A percentile compares a stretch with the other conserved stretches of the same genome.
phyloP scores from a whole-genome alignment of 169 alveolate species.

The Amoebophrya sp. region DNA sequence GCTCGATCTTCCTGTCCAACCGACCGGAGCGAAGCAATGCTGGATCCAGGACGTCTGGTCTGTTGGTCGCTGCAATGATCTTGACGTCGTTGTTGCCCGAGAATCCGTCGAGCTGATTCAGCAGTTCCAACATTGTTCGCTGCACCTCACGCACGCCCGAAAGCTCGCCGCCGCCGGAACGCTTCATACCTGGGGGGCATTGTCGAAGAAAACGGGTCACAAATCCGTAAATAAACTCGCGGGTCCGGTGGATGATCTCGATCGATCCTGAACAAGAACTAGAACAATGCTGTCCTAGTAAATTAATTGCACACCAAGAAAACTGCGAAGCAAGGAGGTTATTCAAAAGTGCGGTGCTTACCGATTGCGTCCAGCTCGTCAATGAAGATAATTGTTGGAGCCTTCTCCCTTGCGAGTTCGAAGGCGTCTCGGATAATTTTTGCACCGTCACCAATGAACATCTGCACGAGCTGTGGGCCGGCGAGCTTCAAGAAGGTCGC shows the following conservation, averaged over 20 bases:
- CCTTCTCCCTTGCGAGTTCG: slow-evolving; percentile 93
- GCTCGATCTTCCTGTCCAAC: slow-evolving; percentile 95
- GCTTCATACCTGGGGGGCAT: too few species aligned
- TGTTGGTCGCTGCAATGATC: slow-evolving; percentile 96
- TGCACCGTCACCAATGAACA: slow-evolving; percentile 99
- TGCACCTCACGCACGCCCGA: slow-evolving; percentile 98
- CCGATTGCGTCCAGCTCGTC: slow-evolving; percentile 98
- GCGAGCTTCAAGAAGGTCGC: slow-evolving; percentile 96
- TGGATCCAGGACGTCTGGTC: slow-evolving; percentile 97
- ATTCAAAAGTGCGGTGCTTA: too few species aligned
- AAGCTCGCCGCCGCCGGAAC: slow-evolving; percentile 75
- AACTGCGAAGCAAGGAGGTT: too few species aligned
- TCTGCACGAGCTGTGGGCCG: slow-evolving; percentile 97
- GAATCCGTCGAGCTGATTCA: slow-evolving; percentile 91
- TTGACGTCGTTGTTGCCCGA: slow-evolving; percentile 42
- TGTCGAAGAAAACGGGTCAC: too few species aligned
- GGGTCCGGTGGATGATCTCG: too few species aligned
- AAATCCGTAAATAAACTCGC: too few species aligned
- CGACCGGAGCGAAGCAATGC: slow-evolving; percentile 98
- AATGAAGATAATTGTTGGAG: slow-evolving; percentile 98
- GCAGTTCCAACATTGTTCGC: slow-evolving; percentile 96
- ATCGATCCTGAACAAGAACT: too few species aligned
- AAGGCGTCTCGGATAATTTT: slow-evolving; percentile 96
- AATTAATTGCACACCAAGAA: too few species aligned
- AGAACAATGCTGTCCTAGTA: too few species aligned